Conservation (phyloP, 2,329 filamentous ascomycete species). For the Paraphoma chrysanthemicola region DNA sequence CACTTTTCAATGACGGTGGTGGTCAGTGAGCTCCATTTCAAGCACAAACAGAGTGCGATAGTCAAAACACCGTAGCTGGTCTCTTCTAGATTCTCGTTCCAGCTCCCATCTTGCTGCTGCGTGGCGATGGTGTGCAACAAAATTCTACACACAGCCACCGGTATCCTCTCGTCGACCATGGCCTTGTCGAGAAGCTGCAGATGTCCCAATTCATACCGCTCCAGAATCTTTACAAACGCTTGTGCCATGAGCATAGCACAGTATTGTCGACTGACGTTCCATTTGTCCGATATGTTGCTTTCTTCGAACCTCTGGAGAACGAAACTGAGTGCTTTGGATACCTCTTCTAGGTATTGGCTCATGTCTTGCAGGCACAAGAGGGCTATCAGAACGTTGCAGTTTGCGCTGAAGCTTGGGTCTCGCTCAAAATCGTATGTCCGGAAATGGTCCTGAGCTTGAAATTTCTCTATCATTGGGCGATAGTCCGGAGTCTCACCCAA, state of each 20-base stretch:
- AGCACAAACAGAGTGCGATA: background rate
- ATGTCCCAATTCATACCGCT: no score
- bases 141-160: background rate
- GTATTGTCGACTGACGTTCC: no score
- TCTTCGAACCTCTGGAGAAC: no score
- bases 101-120: constrained; percentile 13
- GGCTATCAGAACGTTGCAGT: constrained; percentile 47
- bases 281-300: constrained; percentile 10
- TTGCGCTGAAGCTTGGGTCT: constrained; percentile 43
- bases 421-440: constrained; percentile 39
- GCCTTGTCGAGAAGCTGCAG: background rate
- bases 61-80: constrained; percentile 8
- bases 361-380: no score
- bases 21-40: background rate
- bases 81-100: constrained; percentile 5
- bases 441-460: constrained; percentile 40
- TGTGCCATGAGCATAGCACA: constrained; percentile 12
- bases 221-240: constrained; percentile 1
- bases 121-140: background rate
- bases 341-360: no score
- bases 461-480: constrained; percentile 21
- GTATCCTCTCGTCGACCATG: background rate
- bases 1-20: no score
- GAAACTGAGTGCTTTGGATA: no score
- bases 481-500: background rate